phyloP scores from a whole-genome alignment of 1,284 basidiomycete species.

The Ceratobasidium sp. region DNA sequence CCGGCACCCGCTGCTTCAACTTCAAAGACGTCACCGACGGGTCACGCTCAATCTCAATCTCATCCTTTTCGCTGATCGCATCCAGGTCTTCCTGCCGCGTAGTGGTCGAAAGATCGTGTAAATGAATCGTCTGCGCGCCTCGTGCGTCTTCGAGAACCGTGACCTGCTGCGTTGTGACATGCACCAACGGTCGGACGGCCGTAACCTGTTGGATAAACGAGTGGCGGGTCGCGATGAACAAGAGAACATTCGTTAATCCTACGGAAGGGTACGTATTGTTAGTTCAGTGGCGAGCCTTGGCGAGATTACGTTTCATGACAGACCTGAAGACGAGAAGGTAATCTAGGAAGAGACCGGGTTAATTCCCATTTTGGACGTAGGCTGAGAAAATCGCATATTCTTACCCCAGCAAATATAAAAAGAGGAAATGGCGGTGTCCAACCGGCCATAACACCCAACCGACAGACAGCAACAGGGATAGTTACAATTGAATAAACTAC shows the following conservation, averaged over 20 bases:
- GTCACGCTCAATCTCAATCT: conserved; percentile 3
- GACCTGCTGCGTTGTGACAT: conserved; percentile 25
- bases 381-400: neutral
- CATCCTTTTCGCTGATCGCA: conserved; percentile 9
- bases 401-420: conserved; percentile 25
- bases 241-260: conserved; percentile 31
- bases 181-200: conserved; percentile 9
- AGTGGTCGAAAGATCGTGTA: conserved; percentile 3
- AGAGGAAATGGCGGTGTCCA: conserved; percentile 13
- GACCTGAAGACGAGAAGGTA: conserved; percentile 26
- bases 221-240: conserved; percentile 31
- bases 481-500: conserved; percentile 22
- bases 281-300: neutral
- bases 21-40: conserved; percentile 6
- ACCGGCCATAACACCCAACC: conserved; percentile 24
- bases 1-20: neutral
- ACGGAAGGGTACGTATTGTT: no score
- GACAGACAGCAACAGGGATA: conserved; percentile 22
- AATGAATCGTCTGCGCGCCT: conserved; percentile 18
- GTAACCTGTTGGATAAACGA: conserved; percentile 28
- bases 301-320: neutral
- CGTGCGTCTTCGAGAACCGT: conserved; percentile 23
- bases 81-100: conserved; percentile 10
- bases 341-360: neutral
- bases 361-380: neutral